Percentiles rank a stretch among this genome's conserved stretches.
These are phyloP conservation scores for Globisporangium spiculum DNA, from an alignment of 352 stramenopile genomes.

Conservation along the genomic window DNA sequence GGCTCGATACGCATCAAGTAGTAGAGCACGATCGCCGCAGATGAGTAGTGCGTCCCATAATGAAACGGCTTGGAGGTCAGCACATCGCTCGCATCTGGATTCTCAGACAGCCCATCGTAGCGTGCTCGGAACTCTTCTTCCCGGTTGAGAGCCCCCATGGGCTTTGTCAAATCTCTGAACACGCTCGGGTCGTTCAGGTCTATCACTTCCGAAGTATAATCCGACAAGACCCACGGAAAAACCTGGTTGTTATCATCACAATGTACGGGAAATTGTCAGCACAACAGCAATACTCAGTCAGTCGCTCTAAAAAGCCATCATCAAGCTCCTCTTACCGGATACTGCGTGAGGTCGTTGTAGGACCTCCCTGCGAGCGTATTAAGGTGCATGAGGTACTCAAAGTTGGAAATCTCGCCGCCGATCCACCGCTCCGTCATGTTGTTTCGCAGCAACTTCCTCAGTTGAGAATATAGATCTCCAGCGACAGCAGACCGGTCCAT, in stretches of 20 bases:
- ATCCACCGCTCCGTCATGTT: slow-evolving; percentile 82
- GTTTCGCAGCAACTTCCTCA: slow-evolving; percentile 65
- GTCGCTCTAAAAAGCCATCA: neutral
- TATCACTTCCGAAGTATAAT: slow-evolving; percentile 93
- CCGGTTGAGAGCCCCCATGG: slow-evolving; percentile 95
- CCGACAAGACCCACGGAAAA: slow-evolving; percentile 97
- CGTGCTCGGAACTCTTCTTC: slow-evolving; percentile 74
- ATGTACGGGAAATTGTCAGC: neutral
- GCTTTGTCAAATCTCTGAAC: slow-evolving; percentile 96
- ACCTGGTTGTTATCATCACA: slow-evolving; percentile 29
- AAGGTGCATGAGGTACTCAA: slow-evolving; percentile 96
- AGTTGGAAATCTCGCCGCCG: slow-evolving; percentile 75
- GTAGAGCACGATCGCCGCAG: slow-evolving; percentile 94
- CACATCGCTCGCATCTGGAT: slow-evolving; percentile 33
- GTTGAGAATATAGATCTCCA: slow-evolving; percentile 63
- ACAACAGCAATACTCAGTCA: neutral
- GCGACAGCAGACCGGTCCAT: slow-evolving; percentile 44
- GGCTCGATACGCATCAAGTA: slow-evolving; percentile 97
- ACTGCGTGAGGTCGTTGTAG: slow-evolving; percentile 98
- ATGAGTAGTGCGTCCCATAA: slow-evolving; percentile 95
- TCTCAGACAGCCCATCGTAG: slow-evolving; percentile 61
- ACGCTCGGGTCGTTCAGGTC: slow-evolving; percentile 91
- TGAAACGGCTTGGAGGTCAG: slow-evolving; percentile 79
- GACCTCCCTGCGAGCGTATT: slow-evolving; percentile 95
- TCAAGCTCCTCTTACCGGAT: slow-evolving; percentile 69